Base-by-base conservation (phyloP, 2,329 filamentous ascomycete genomes). In the Colletotrichum sansevieriae region DNA sequence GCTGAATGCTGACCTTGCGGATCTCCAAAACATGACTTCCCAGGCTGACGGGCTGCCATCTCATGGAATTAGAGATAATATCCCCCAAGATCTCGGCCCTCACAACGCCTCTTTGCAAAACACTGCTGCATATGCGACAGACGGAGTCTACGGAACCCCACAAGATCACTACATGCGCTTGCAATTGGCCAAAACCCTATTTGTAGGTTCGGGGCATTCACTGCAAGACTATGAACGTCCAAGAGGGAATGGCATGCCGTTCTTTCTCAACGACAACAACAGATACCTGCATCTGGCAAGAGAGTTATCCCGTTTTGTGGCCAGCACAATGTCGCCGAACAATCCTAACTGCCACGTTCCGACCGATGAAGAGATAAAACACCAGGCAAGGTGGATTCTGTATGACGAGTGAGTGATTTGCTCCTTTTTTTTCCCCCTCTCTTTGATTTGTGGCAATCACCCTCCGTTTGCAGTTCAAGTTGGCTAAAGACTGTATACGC, bases 281-380 rank as follows among this genome's bases (percentile, higher is more conserved):
- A 74, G 76, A 22, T 72, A 76, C 18, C 60, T 61, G 1, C 75
- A 72, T 64, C 65, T 78, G 37, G 35, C 71, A 10, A 39, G 69
- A 47, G 70, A 75, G 41, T 22, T 72, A 55, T n/a, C 73, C 10
- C 71, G 74, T 1, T 76, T 74, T 39, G 75, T 73, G 1, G 73
- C 74, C 1, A 74, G 73, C 1, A 75, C 74, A 0, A 79, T 74
- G 76, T 78, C 73, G 15, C 78, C 70, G 56, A 75, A 72, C 9
- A 77, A 77, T 11, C 75, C 75, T 2, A 73, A 72, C 57, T 75
- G 61, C 13, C 74, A 75, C 2, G 59, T 78, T 0, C 78, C 79
- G 0, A 80, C 77, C 0, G 79, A 82, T 18, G 75, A 76, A 5
- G 78, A 81, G 39, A 65, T 82, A 0, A 72, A 78, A 20, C 70